phyloP scores from a whole-genome alignment of 192 early-diverging fungal species.

The Mortierella antarctica region DNA sequence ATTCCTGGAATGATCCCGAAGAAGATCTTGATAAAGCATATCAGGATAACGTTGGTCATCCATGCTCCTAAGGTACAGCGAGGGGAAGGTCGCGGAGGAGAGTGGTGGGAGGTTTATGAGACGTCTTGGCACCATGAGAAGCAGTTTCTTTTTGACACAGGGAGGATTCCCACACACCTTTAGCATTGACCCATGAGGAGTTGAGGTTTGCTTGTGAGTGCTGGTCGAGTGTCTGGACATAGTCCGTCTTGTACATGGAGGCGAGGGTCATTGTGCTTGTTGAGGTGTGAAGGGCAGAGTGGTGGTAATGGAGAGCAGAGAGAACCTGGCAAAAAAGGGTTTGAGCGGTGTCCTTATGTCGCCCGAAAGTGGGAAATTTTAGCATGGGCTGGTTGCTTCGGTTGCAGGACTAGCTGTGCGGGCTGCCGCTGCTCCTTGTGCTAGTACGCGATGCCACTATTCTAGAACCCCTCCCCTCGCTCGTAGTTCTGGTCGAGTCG shows the following conservation, averaged over 20 bases:
- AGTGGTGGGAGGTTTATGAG: not conserved
- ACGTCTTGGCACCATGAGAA: not conserved
- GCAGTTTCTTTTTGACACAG: not conserved
- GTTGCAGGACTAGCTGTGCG: too few species aligned
- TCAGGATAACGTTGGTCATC: slow-evolving; percentile 85
- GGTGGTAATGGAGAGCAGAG: too few species aligned
- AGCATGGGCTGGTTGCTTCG: too few species aligned
- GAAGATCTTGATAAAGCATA: slow-evolving; percentile 78
- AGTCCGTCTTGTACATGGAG: slow-evolving; percentile 50
- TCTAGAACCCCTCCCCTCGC: too few species aligned
- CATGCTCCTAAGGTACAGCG: slow-evolving; percentile 80
- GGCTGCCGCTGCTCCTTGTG: too few species aligned
- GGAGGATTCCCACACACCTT: slow-evolving; percentile 42
- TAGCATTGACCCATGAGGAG: slow-evolving; percentile 70
- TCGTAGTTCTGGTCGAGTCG: too few species aligned
- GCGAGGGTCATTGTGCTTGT: slow-evolving; percentile 39
- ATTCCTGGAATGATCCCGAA: slow-evolving; percentile 91
- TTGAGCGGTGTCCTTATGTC: too few species aligned
- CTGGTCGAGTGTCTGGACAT: slow-evolving; percentile 58
- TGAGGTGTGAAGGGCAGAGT: too few species aligned
- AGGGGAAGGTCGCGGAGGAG: not conserved
- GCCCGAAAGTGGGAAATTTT: too few species aligned
- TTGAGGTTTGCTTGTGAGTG: slow-evolving; percentile 66
- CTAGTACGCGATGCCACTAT: too few species aligned
- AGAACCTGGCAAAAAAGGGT: too few species aligned